phyloP scores from a whole-genome alignment of 1,284 basidiomycete species.

The Melampsora larici-populina region DNA sequence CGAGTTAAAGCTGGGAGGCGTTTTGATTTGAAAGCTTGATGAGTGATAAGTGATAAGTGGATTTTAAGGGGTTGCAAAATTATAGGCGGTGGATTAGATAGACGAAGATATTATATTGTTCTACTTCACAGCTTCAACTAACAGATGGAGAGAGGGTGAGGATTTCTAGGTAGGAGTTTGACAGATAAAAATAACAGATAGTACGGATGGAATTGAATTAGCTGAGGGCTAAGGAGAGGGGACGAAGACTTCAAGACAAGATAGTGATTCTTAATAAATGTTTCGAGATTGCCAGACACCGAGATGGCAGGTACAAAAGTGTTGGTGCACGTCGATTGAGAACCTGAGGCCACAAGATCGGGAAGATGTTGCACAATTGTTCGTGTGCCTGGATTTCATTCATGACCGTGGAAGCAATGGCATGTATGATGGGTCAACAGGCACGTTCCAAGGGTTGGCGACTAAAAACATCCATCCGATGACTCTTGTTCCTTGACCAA shows the following conservation, averaged over 20 bases:
- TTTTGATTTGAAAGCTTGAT: neutral
- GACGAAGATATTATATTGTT: neutral
- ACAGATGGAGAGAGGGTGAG: neutral
- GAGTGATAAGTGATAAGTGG: neutral
- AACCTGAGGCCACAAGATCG: no score
- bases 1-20: neutral
- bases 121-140: neutral
- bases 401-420: slow-evolving; percentile 1
- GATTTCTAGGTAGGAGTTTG: neutral
- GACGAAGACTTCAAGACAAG: neutral
- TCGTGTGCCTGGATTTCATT: neutral
- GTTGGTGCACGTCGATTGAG: neutral
- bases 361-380: no score
- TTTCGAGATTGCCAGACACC: neutral
- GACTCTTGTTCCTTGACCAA: no score
- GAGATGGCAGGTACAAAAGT: neutral
- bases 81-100: slow-evolving; percentile 1
- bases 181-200: slow-evolving; percentile 17
- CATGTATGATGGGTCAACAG: neutral
- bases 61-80: neutral
- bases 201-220: neutral
- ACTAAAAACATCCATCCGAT: no score
- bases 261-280: neutral
- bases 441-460: neutral
- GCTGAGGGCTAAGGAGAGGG: neutral